These are phyloP conservation scores for Raphanus raphanistrum DNA, from an alignment of 345 rosid genomes.

Conservation along the genomic window DNA sequence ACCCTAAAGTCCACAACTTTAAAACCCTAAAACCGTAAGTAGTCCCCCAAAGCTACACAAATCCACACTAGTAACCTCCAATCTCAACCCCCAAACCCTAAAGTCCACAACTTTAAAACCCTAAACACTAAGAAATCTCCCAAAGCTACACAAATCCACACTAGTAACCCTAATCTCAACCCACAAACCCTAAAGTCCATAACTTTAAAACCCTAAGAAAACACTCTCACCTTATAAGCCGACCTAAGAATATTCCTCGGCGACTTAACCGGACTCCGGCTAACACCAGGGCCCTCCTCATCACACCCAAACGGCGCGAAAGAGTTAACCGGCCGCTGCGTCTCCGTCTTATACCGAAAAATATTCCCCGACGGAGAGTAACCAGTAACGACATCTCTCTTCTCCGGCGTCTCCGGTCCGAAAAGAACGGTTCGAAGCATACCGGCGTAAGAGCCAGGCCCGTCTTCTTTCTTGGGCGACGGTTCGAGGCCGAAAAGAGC, in stretches of 20 bases:
- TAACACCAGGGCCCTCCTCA: constrained; percentile 58
- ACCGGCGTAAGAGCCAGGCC: constrained; percentile 62
- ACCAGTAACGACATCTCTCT: constrained; percentile 47
- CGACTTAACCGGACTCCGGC: constrained; percentile 66
- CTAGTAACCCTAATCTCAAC: not conserved
- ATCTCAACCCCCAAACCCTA: not conserved
- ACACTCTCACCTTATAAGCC: constrained; percentile 70
- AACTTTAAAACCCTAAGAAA: not conserved
- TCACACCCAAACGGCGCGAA: constrained; percentile 71
- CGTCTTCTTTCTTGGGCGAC: constrained; percentile 53
- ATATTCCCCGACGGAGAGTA: constrained; percentile 57
- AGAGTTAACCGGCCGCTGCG: constrained; percentile 63
- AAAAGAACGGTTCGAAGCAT: constrained; percentile 71
- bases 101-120: no score
- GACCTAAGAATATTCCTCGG: constrained; percentile 90
- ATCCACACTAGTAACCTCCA: not conserved
- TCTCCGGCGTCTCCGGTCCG: constrained; percentile 79
- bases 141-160: no score
- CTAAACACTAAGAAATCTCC: no score
- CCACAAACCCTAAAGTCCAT: no score
- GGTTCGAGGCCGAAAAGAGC: constrained; percentile 68
- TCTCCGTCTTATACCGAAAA: constrained; percentile 84
- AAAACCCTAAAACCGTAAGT: no score
- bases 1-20: not conserved
- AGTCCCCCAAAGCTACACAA: no score